A percentile compares a stretch with the other conserved stretches of the same genome.
Conservation (phyloP, 2,329 filamentous ascomycete genomes). For the Monosporascus sp. region DNA sequence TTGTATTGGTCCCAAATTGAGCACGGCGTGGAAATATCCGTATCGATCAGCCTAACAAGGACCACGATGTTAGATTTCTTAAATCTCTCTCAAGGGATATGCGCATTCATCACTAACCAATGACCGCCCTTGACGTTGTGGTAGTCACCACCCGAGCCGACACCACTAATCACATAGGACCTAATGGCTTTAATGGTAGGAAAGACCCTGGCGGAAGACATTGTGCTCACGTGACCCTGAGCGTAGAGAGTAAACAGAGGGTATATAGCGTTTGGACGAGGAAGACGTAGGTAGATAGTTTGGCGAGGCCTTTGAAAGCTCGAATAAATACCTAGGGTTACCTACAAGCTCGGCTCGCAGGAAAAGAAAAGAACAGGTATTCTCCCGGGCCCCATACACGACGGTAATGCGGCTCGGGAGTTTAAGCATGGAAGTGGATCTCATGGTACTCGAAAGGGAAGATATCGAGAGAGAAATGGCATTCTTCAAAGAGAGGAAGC, state of each 20-base stretch:
- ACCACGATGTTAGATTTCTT: constrained; percentile 21
- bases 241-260: not conserved
- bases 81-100: not conserved
- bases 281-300: not conserved
- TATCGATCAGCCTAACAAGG: constrained; percentile 77
- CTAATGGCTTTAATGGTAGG: constrained; percentile 71
- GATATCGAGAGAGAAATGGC: not conserved
- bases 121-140: constrained; percentile 80
- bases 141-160: constrained; percentile 67
- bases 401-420: not conserved
- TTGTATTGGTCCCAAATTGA: constrained; percentile 85
- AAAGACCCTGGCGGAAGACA: constrained; percentile 52
- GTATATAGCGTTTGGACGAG: not conserved
- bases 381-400: not conserved
- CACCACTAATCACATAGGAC: constrained; percentile 65
- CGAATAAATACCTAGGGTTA: not conserved
- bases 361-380: not conserved
- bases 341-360: not conserved
- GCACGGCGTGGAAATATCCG: constrained; percentile 88
- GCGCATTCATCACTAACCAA: constrained; percentile 41
- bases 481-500: not conserved
- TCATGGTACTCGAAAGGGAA: not conserved
- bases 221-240: constrained; percentile 15
- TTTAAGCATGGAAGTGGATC: not conserved
- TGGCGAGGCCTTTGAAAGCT: not conserved